phyloP scores from a whole-genome alignment of 139 green algal genomes.

The Pseudopediastrum boryanum region DNA sequence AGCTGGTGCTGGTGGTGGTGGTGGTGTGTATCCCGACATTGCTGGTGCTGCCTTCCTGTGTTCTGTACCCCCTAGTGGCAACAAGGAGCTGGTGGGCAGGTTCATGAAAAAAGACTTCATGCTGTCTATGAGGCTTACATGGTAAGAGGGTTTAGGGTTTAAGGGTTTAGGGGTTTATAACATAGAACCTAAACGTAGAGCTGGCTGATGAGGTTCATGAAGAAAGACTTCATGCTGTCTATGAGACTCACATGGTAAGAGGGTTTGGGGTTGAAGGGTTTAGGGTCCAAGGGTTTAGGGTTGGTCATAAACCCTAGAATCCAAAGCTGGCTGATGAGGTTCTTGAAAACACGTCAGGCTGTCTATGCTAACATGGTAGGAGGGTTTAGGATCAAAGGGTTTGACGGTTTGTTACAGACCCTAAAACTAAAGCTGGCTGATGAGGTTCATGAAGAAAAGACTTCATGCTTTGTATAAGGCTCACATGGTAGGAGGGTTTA shows the following conservation, averaged over 20 bases:
- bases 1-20: not conserved
- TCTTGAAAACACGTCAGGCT: conserved; percentile 54
- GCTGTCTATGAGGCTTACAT: conserved; percentile 69
- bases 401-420: no score
- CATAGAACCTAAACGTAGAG: no score
- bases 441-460: no score
- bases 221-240: conserved; percentile 49
- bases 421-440: no score
- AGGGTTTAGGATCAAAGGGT: not conserved
- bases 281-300: no score
- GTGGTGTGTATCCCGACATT: conserved; percentile 29
- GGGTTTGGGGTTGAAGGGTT: not conserved
- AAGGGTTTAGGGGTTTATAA: no score
- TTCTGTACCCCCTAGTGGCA: conserved; percentile 73
- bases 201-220: conserved; percentile 64
- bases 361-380: conserved; percentile 73
- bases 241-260: conserved; percentile 73
- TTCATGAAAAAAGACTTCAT: conserved; percentile 57
- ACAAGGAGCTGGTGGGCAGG: conserved; percentile 61
- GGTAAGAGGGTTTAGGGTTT: conserved; percentile 40
- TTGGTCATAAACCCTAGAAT: no score
- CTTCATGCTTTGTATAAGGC: no score
- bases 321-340: conserved; percentile 58
- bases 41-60: conserved; percentile 63
- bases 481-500: no score